Evolutionary conservation across 805 yeast species (phyloP), one percentile per base, ranked within the genome.

Genomic region (Diddensiella santjacobensis): DNA sequence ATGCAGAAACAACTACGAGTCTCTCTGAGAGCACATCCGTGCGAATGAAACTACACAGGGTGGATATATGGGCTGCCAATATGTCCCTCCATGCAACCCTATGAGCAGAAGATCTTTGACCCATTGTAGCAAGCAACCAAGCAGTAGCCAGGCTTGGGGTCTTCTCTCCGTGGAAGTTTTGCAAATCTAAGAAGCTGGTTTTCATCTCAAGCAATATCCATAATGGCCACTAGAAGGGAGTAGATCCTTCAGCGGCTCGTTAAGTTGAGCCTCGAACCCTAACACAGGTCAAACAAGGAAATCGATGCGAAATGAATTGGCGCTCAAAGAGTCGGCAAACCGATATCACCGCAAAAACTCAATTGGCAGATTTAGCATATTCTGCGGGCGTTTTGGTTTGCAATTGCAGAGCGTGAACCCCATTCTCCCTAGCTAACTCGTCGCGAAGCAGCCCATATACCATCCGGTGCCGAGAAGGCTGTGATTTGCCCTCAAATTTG

Each of bases 321-420:
- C n/a, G n/a, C n/a, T n/a, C n/a, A n/a, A n/a, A n/a, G n/a, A n/a
- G n/a, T n/a, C n/a, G n/a, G n/a, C n/a, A n/a, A n/a, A n/a, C n/a
- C n/a, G n/a, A n/a, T n/a, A n/a, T n/a, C n/a, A n/a, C n/a, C n/a
- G n/a, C n/a, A n/a, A n/a, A 26, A 13, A 26, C 13, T 26, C 31
- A 26, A 13, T 13, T 26, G 8, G 11, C 31, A 8, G 13, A 26
- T 26, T 37, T 41, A 19, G 46, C 49, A 22, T 71, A 72, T 57
- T 85, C 91, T 40, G 69, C 72, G 1, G 78, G 77, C 1, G 96
- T 88, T 66, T 84, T 84, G 0, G 96, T 84, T 63, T 80, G 80
- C 68, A 90, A 74, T 62, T 88, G 96, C 51, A 90, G 70, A 0
- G 97, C 96, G 69, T 90, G 98, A 17, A 91, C 79, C 0, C 93